Conservation (phyloP, 805 yeast species). For the Nakazawaea ernobii region DNA sequence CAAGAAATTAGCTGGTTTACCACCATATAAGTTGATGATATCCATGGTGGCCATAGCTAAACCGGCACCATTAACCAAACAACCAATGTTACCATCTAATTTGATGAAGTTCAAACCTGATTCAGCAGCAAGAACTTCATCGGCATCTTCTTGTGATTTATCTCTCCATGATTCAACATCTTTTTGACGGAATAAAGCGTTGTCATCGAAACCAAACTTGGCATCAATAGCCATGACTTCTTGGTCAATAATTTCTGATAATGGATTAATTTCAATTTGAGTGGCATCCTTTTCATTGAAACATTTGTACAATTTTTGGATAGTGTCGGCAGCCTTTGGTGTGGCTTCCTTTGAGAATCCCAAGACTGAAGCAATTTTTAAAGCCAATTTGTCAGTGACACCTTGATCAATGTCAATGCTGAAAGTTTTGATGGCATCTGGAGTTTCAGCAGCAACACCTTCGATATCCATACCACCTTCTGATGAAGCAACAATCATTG, state of each 20-base stretch:
- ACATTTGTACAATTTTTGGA: slow-evolving; percentile 82
- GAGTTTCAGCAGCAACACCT: slow-evolving; percentile 91
- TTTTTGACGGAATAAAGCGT: slow-evolving; percentile 90
- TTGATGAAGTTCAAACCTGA: slow-evolving; percentile 93
- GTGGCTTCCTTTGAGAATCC: slow-evolving; percentile 77
- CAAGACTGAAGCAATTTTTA: slow-evolving; percentile 68
- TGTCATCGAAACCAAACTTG: slow-evolving; percentile 96
- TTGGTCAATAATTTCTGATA: slow-evolving; percentile 87
- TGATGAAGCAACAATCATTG: slow-evolving; percentile 90
- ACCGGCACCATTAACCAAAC: slow-evolving; percentile 99
- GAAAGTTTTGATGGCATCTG: slow-evolving; percentile 87
- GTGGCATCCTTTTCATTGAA: slow-evolving; percentile 92
- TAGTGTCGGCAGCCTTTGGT: slow-evolving; percentile 82
- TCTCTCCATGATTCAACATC: slow-evolving; percentile 98
- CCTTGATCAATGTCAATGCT: slow-evolving; percentile 73
- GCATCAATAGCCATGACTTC: slow-evolving; percentile 98
- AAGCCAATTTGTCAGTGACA: slow-evolving; percentile 72
- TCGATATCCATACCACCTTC: slow-evolving; percentile 99
- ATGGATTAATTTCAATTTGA: slow-evolving; percentile 97
- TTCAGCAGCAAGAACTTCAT: slow-evolving; percentile 88
- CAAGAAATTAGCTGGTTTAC: slow-evolving; percentile 97
- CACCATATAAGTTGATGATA: slow-evolving; percentile 96
- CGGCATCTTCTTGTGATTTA: slow-evolving; percentile 94
- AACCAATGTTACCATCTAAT: slow-evolving; percentile 97
- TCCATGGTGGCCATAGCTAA: slow-evolving; percentile 99